Percentiles rank a stretch among this genome's conserved stretches.
phyloP scores from a whole-genome alignment of 164 flowering plant genomes.

The Umbellularia californica region DNA sequence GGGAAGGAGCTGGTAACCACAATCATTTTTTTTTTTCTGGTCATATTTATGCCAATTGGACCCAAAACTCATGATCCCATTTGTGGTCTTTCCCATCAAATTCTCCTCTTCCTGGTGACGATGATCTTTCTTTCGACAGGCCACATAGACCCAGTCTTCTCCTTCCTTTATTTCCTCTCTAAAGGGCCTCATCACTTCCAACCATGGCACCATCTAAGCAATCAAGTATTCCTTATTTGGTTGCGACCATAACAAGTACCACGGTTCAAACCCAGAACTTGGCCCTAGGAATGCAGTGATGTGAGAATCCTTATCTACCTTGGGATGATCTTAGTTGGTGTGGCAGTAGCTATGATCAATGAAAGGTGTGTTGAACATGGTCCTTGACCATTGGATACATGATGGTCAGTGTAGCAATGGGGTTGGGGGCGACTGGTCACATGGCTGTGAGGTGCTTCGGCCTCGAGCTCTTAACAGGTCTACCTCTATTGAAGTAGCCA shows the following conservation, averaged over 20 bases:
- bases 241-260: conserved; percentile 6
- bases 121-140: background rate
- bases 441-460: no score
- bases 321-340: conserved; percentile 22
- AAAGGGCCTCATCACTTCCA: conserved; percentile 15
- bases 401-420: no score
- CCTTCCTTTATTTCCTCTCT: conserved; percentile 22
- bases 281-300: conserved; percentile 7
- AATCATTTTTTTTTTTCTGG: conserved; percentile 32
- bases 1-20: conserved; percentile 43
- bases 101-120: conserved; percentile 18
- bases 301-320: conserved; percentile 23
- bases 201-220: conserved; percentile 19
- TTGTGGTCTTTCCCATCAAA: conserved; percentile 1
- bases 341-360: conserved; percentile 22
- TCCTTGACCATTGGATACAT: no score
- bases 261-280: conserved; percentile 7
- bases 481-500: no score
- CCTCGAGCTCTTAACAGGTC: no score
- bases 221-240: conserved; percentile 20
- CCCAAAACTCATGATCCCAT: conserved; percentile 34
- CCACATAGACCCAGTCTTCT: conserved; percentile 13
- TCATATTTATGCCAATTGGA: conserved; percentile 23
- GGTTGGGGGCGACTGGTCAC: no score
- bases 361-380: conserved; percentile 4